These are phyloP conservation scores for Echium plantagineum DNA, from an alignment of 257 asterid species.

Conservation along the genomic window DNA sequence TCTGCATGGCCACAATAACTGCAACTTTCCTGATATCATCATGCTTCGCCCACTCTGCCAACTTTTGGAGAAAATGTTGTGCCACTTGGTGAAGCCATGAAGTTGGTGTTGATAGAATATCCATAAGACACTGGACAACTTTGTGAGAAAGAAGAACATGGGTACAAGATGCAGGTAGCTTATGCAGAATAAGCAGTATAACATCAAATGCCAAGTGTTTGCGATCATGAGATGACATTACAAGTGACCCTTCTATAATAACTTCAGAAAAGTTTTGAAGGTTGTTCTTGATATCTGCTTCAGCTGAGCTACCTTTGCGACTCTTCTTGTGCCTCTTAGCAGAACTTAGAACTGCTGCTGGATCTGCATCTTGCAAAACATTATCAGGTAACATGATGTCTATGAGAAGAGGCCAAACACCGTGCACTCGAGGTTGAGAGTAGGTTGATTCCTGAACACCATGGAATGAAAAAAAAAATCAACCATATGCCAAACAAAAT, in stretches of 20 bases:
- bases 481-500: slow-evolving; percentile 3
- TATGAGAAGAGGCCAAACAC: slow-evolving; percentile 74
- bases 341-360: slow-evolving; percentile 31
- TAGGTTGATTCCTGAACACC: slow-evolving; percentile 73
- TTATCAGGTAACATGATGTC: slow-evolving; percentile 52
- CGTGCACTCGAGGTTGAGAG: slow-evolving; percentile 86
- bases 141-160: slow-evolving; percentile 51
- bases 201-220: slow-evolving; percentile 77
- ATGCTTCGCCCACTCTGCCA: slow-evolving; percentile 60
- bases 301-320: slow-evolving; percentile 52
- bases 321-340: slow-evolving; percentile 62
- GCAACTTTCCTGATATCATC: slow-evolving; percentile 74
- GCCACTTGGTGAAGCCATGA: slow-evolving; percentile 91
- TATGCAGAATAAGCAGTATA: slow-evolving; percentile 59
- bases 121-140: slow-evolving; percentile 80
- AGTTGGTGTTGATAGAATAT: slow-evolving; percentile 64
- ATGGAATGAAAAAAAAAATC: slow-evolving; percentile 12
- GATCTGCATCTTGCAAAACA: slow-evolving; percentile 43
- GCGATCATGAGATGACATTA: slow-evolving; percentile 89
- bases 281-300: slow-evolving; percentile 62
- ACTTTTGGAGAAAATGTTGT: slow-evolving; percentile 60
- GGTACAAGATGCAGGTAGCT: slow-evolving; percentile 58
- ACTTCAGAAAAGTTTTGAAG: slow-evolving; percentile 54
- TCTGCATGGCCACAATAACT: slow-evolving; percentile 80
- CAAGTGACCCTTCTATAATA: slow-evolving; percentile 72